Evolutionary conservation across 306 rosid genomes (phyloP).

Genomic region (Lablab purpureus): DNA sequence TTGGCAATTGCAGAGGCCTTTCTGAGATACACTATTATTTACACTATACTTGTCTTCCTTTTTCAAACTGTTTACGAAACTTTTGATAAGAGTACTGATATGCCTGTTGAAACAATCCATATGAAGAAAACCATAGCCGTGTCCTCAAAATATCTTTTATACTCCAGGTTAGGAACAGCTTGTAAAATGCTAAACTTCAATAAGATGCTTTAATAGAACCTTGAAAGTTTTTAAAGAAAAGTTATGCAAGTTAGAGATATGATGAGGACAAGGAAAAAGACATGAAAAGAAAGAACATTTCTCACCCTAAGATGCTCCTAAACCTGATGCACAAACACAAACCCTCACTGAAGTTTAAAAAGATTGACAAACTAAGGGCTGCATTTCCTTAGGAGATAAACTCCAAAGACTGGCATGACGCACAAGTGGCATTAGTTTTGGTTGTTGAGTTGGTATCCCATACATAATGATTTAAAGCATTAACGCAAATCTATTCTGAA

Average conservation of each 20-base stretch:
- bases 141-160: background rate
- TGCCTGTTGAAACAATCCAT: background rate
- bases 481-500: background rate
- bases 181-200: background rate
- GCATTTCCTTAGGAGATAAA: background rate
- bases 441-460: slow-evolving; percentile 15
- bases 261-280: slow-evolving; percentile 11
- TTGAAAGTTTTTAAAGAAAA: background rate
- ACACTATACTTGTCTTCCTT: background rate
- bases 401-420: background rate
- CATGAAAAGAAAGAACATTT: background rate
- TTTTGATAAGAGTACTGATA: background rate
- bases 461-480: background rate
- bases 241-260: background rate
- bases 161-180: background rate
- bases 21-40: background rate
- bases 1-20: background rate
- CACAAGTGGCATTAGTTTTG: background rate
- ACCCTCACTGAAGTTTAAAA: background rate
- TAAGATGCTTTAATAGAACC: background rate
- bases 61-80: background rate
- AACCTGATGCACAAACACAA: slow-evolving; percentile 7
- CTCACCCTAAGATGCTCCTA: background rate
- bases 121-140: background rate
- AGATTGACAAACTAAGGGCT: background rate